These are phyloP conservation scores for Alnus glutinosa DNA, from an alignment of 306 rosid species.

Conservation along the genomic window DNA sequence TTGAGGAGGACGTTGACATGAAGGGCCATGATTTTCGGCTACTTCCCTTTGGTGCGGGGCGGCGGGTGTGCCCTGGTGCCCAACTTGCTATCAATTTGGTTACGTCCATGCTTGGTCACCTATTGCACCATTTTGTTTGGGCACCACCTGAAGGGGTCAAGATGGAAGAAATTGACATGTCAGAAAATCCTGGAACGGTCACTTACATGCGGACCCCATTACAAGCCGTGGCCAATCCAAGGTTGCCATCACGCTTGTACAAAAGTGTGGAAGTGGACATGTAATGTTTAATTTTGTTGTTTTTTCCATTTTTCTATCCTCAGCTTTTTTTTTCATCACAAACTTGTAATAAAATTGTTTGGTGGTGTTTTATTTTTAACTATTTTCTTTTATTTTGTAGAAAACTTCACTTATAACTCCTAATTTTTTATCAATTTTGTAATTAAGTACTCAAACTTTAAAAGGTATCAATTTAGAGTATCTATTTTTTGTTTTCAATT, in stretches of 20 bases:
- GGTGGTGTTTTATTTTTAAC: too few species aligned
- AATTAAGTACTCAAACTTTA: too few species aligned
- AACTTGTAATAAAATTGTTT: too few species aligned
- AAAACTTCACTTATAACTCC: too few species aligned
- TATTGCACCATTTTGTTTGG: constrained; percentile 84
- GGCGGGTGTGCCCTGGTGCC: constrained; percentile 86
- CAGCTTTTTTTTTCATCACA: too few species aligned
- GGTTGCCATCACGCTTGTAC: constrained; percentile 67
- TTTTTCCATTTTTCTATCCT: background rate
- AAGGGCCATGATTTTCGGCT: constrained; percentile 83
- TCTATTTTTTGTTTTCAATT: too few species aligned
- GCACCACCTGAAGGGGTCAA: constrained; percentile 45
- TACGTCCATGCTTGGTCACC: constrained; percentile 81
- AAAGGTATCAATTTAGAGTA: too few species aligned
- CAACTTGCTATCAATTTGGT: constrained; percentile 84
- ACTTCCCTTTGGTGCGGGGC: constrained; percentile 84
- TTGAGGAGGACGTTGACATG: constrained; percentile 90
- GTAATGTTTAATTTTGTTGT: constrained; percentile 26
- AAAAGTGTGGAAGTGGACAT: constrained; percentile 58
- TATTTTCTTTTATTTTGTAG: too few species aligned
- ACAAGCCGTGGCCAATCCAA: constrained; percentile 63
- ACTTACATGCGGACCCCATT: constrained; percentile 76
- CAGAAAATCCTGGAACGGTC: constrained; percentile 79
- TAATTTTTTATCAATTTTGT: too few species aligned
- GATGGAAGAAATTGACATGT: constrained; percentile 72